Conservation (phyloP, 352 stramenopile genomes). For the Globisporangium carolinianum region DNA sequence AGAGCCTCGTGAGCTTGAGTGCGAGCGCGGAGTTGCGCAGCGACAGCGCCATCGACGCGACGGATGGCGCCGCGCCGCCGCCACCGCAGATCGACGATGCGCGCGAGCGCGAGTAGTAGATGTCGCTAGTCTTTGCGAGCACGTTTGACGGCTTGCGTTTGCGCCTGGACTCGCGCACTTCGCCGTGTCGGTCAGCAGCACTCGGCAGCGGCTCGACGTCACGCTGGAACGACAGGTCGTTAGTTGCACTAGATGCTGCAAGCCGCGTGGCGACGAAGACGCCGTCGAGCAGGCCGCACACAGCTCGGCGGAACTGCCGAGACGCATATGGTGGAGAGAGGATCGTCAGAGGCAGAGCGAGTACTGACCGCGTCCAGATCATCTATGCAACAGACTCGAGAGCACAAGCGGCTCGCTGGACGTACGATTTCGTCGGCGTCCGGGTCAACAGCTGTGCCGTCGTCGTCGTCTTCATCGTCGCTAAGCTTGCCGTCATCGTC, state of each 20-base stretch:
- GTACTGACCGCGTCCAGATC: background rate
- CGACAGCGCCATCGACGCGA: constrained; percentile 5
- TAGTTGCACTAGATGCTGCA: background rate
- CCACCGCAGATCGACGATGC: background rate
- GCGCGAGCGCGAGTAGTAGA: constrained; percentile 19
- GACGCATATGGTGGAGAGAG: background rate
- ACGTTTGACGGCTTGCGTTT: constrained; percentile 12
- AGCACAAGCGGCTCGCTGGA: background rate
- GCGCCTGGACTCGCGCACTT: constrained; percentile 2
- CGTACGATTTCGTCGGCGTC: background rate
- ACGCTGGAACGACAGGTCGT: constrained; percentile 5
- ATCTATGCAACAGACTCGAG: background rate
- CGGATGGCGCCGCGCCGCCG: too few species aligned
- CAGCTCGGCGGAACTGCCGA: constrained; percentile 5
- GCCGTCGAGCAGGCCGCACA: constrained; percentile 5
- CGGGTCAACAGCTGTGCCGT: background rate
- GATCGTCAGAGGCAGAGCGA: too few species aligned
- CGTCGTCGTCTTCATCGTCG: background rate
- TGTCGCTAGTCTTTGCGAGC: constrained; percentile 3
- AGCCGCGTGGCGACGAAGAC: constrained; percentile 3
- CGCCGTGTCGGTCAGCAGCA: constrained; percentile 6
- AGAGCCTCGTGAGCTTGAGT: constrained; percentile 27
- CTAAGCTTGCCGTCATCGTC: background rate
- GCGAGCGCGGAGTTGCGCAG: constrained; percentile 17
- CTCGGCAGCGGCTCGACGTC: constrained; percentile 2